Conservation (phyloP, 495 filamentous ascomycete species). For the Cetradonia linearis region DNA sequence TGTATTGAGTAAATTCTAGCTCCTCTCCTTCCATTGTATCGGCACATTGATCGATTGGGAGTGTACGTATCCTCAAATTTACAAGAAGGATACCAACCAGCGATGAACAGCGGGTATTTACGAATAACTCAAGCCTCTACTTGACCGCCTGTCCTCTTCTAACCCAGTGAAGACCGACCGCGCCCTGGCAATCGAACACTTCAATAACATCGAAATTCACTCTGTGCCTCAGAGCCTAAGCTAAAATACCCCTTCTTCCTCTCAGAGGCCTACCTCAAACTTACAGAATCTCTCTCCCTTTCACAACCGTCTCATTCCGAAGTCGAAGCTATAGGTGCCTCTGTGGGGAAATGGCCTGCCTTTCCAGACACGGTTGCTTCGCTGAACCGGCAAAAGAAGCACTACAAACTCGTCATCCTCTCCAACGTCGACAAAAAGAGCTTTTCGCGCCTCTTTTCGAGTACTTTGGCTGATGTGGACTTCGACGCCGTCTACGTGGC, state of each 20-base stretch:
- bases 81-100: constrained; percentile 13
- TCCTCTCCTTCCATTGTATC: constrained; percentile 71
- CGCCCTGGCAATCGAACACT: constrained; percentile 28
- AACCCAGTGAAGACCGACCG: constrained; percentile 37
- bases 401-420: constrained; percentile 61
- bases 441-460: constrained; percentile 44
- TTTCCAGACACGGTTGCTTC: constrained; percentile 57
- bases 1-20: constrained; percentile 33
- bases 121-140: constrained; percentile 34
- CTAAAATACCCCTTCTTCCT: constrained; percentile 52
- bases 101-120: constrained; percentile 30
- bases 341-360: constrained; percentile 50
- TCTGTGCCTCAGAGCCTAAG: constrained; percentile 41
- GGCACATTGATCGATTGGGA: constrained; percentile 79
- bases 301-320: constrained; percentile 28
- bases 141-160: constrained; percentile 32
- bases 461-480: constrained; percentile 36
- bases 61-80: constrained; percentile 19
- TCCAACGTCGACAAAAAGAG: constrained; percentile 61
- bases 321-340: constrained; percentile 39
- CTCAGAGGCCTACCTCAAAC: constrained; percentile 35
- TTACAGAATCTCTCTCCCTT: constrained; percentile 37
- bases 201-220: constrained; percentile 35
- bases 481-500: constrained; percentile 69
- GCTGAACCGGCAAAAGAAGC: constrained; percentile 42